Evolutionary conservation across 1,284 basidiomycete genomes (phyloP).

Genomic region (Boletus sp.): DNA sequence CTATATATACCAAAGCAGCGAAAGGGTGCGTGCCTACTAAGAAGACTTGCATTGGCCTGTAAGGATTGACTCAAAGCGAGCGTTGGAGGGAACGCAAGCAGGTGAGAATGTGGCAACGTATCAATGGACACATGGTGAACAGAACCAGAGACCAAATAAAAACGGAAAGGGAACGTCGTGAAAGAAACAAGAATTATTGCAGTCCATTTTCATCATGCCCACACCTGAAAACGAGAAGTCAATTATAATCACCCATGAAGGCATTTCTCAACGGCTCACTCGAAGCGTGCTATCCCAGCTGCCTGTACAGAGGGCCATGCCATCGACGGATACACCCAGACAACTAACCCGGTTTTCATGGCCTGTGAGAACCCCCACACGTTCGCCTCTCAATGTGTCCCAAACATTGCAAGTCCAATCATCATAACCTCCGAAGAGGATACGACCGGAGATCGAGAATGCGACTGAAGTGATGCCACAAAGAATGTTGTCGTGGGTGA

Average conservation of each 20-base stretch:
- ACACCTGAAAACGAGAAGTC: conserved; percentile 47
- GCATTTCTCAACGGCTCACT: conserved; percentile 54
- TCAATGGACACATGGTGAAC: conserved; percentile 44
- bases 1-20: conserved; percentile 47
- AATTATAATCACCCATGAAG: conserved; percentile 17
- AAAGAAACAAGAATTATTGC: conserved; percentile 27
- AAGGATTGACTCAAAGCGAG: conserved; percentile 65
- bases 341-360: conserved; percentile 99
- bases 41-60: conserved; percentile 45
- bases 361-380: conserved; percentile 94
- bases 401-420: conserved; percentile 99
- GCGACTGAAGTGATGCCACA: conserved; percentile 99
- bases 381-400: conserved; percentile 98
- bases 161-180: conserved; percentile 28
- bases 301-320: conserved; percentile 98
- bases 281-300: conserved; percentile 97
- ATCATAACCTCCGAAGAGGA: conserved; percentile 98
- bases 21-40: conserved; percentile 31
- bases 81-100: conserved; percentile 45
- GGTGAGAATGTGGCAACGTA: conserved; percentile 54
- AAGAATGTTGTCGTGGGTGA: conserved; percentile 97
- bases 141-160: conserved; percentile 32
- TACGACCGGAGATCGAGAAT: conserved; percentile 95
- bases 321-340: conserved; percentile 93
- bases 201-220: conserved; percentile 52